These are phyloP conservation scores for Rhytidiadelphus loreus DNA, from an alignment of 225 moss, liverwort and hornwort genomes.

Conservation along the genomic window DNA sequence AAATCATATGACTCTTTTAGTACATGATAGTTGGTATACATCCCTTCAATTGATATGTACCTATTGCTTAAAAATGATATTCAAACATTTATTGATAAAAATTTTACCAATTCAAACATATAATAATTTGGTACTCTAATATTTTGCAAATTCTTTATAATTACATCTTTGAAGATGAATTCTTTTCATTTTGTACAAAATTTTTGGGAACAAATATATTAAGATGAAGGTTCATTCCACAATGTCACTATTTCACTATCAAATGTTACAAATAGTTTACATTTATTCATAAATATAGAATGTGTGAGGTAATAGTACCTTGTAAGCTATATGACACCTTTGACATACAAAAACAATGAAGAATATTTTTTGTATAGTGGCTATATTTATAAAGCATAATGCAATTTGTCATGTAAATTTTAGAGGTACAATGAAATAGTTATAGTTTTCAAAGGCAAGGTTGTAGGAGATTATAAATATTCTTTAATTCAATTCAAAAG, in stretches of 20 bases:
- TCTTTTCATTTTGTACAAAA: background rate
- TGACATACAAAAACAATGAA: background rate
- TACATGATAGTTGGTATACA: background rate
- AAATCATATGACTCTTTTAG: background rate
- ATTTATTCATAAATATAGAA: background rate
- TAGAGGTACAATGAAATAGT: background rate
- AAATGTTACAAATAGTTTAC: background rate
- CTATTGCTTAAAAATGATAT: background rate
- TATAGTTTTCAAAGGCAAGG: background rate
- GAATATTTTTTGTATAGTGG: background rate
- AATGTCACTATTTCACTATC: background rate
- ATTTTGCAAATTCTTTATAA: background rate
- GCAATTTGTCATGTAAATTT: background rate
- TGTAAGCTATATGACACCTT: background rate
- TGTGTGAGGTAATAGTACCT: background rate
- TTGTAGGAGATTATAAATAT: background rate
- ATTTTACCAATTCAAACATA: background rate
- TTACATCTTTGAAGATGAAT: background rate
- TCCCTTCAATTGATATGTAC: background rate
- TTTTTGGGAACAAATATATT: background rate
- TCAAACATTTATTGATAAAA: background rate
- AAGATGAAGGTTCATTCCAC: background rate
- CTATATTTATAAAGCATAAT: background rate
- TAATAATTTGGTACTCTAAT: background rate
- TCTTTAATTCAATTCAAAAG: background rate